Evolutionary conservation across 805 yeast genomes (phyloP), one percentile per base, ranked within the genome.

Genomic region (Saccharomycopsis schoenii): DNA sequence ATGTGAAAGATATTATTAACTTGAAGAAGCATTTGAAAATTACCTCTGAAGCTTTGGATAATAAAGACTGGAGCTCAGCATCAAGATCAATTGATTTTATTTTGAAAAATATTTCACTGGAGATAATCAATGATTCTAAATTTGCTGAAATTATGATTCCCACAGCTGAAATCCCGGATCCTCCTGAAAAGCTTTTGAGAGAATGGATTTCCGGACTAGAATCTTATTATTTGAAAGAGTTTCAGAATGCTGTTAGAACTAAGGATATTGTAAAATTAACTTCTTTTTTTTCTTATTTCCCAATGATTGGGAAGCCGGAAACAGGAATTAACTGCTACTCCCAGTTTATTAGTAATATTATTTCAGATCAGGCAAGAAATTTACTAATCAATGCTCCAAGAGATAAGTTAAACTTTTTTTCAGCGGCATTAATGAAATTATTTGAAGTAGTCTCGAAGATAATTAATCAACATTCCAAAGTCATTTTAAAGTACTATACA

Each of bases 101-200:
- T 34, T 83, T 86, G 3, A 74, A 80, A 56, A 60, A 69, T 6
- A 73, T 93, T 43, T 89, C 96, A 0, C 66, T 71, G 0, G 78
- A 76, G 1, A 67, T 80, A 5, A 69, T 87, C 15, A 75, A 79
- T 25, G 65, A 72, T 15, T 92, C 96, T 19, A 76, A 81, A 60
- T 91, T 86, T 71, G 93, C 96, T 1, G 80, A 84, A 57, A 83
- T 79, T 55, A 88, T 88, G 67, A 93, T 93, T 17, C 99, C 99
- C 0, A 84, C 96, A 0, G 77, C 87, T 11, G 96, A 89, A 60
- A 78, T 91, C 15, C 96, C 97, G 0, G 96, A 89, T 58, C 74
- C 80, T 58, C 98, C 99, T 0, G 68, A 70, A 10, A 77, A 73
- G 1, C 73, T 88, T 0, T 67, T 94, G 1, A 69, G 74, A 1